These are phyloP conservation scores for Paralagenidium karlingii DNA, from an alignment of 352 stramenopile genomes.

Conservation along the genomic window DNA sequence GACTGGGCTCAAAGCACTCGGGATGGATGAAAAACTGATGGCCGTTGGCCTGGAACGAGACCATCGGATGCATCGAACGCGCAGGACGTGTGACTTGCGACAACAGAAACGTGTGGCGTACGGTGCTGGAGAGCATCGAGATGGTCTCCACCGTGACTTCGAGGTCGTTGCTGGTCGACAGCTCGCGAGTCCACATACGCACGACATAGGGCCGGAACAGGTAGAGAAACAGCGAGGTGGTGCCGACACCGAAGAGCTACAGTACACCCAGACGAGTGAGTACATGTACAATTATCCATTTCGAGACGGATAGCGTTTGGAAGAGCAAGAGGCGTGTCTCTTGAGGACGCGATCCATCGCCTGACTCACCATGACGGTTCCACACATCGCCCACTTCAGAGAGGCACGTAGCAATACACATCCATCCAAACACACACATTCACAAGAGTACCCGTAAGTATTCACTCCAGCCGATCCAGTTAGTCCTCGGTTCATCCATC, in stretches of 20 bases:
- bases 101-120: slow-evolving; percentile 37
- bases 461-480: too few species aligned
- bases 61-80: slow-evolving; percentile 73
- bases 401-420: not conserved
- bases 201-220: slow-evolving; percentile 82
- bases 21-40: slow-evolving; percentile 74
- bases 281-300: too few species aligned
- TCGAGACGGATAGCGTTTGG: too few species aligned
- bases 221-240: slow-evolving; percentile 72
- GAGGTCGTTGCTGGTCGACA: slow-evolving; percentile 11
- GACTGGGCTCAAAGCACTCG: slow-evolving; percentile 44
- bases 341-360: not conserved
- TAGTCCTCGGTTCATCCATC: too few species aligned
- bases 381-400: slow-evolving; percentile 72
- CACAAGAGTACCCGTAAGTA: too few species aligned
- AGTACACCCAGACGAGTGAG: too few species aligned
- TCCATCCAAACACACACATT: slow-evolving; percentile 6
- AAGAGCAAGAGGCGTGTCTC: not conserved
- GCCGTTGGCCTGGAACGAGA: slow-evolving; percentile 56
- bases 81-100: slow-evolving; percentile 36
- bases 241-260: slow-evolving; percentile 66
- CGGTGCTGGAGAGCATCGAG: slow-evolving; percentile 49
- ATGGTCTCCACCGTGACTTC: slow-evolving; percentile 56
- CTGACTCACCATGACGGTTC: slow-evolving; percentile 59
- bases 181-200: slow-evolving; percentile 40